Base-by-base conservation (phyloP, 2,329 filamentous ascomycete genomes). In the Nothopassalora personata region DNA sequence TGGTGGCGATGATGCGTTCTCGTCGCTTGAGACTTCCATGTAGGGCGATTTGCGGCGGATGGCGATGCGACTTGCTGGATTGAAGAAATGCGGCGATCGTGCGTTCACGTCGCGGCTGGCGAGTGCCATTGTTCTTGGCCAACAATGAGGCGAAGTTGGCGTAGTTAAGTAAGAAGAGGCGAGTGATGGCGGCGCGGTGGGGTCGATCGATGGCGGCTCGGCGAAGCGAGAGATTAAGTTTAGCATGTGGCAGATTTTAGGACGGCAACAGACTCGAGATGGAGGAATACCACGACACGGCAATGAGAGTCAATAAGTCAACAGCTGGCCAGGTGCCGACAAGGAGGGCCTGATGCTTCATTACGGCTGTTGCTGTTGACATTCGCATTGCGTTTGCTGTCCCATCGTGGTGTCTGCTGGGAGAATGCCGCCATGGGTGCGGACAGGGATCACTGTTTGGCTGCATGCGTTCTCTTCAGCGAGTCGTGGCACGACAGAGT, bases 1-100 rank as follows among this genome's bases (percentile, higher is more conserved):
- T 36, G 53, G 53, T 13, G 53, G 39, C n/a, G 53, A 48, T 19
- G 53, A 48, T 19, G 34, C 8, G 28, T 55, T 33, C 31, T 55
- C 53, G 28, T 33, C 18, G 28, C 34, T 43, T 23, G 33, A 30
- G 1, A 55, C 15, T 13, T 23, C 19, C 15, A 55, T 55, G 45
- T 48, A 55, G 36, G 53, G 13, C n/a, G 53, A 47, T 10, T 15
- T 18, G 28, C 30, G 28, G 23, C 45, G 53, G 27, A 36, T 11
- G 45, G 57, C 27, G 30, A 53, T 19, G 27, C 36, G n/a, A 48
- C 47, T 33, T 34, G 30, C 2, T 7, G 54, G n/a, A 52, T 57
- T 27, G 50, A 39, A 36, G 45, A 49, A 30, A 10, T 56, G 54
- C 31, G 46, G 46, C 30, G 30, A 10, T 9, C 49, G 49, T 33